Evolutionary conservation across 768 basidiomycete species (phyloP), one percentile per base, ranked within the genome.

Genomic region (Phlegmacium glaucopus): DNA sequence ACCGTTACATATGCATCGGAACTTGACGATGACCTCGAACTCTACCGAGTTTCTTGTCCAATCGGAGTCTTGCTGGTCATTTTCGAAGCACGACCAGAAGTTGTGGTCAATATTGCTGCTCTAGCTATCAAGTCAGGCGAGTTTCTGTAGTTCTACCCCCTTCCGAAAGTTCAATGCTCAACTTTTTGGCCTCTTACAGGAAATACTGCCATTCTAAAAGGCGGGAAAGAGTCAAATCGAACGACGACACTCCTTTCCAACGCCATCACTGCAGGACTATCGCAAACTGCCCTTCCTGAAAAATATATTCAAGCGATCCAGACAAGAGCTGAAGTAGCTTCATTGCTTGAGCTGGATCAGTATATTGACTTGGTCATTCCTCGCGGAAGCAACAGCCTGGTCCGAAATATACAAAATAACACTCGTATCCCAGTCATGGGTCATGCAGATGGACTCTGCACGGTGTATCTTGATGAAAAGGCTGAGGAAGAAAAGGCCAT

Each of bases 391-490:
- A 95, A 95, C 56, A 79, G 77, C 52, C 82, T 99, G 10, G 96
- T 98, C 22, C 76, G 72, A 56, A 87, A 73, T 63, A 96, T 99
- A 49, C 92, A 98, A 63, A 87, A 88, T 48, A 81, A 74, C 53
- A 96, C 95, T 0, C 77, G 87, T 49, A 98, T 99, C 50, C 87
- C 96, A 2, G 96, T 99, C 37, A 97, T 99, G 94, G 96, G 96
- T 1, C 96, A 99, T 61, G 94, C 96, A 6, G 96, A 99, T 65
- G 96, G 96, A 1, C 70, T 98, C 8, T 99, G 96, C 64, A 80
- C 83, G 15, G 82, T 96, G 5, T 98, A 85, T 64, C 68, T 99
- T 5, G 95, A 99, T 64, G 84, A 88, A 56, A 72, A 76, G 25
- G 94, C 94, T 0, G 80, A 88, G 54, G 57, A 71, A 32, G 78